These are phyloP conservation scores for Alternaria postmessia DNA, from an alignment of 2,329 filamentous ascomycete genomes.

Conservation along the genomic window DNA sequence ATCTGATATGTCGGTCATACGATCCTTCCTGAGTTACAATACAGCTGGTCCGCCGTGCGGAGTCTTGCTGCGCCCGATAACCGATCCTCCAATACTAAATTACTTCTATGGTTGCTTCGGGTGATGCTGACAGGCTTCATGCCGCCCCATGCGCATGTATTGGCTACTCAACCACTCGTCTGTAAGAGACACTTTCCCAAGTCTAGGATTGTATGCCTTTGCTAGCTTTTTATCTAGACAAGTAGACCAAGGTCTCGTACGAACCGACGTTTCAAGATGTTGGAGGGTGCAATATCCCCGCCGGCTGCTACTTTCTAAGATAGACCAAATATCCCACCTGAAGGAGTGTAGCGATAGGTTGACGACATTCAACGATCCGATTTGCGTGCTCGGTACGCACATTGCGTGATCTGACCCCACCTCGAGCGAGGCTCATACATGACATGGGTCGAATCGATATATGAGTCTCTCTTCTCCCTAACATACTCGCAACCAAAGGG, in stretches of 20 bases:
- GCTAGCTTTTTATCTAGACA: no score
- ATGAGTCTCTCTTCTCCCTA: neutral
- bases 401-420: neutral
- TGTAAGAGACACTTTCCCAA: neutral
- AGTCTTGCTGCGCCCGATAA: neutral
- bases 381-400: neutral
- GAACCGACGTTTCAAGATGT: no score
- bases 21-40: neutral
- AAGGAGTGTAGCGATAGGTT: neutral
- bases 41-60: neutral
- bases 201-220: neutral
- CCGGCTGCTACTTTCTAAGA: no score
- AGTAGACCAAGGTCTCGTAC: no score
- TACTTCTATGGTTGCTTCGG: neutral
- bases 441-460: neutral
- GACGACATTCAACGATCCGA: neutral
- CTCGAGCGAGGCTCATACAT: neutral
- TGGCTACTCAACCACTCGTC: accelerated
- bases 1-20: neutral
- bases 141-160: neutral
- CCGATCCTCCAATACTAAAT: neutral
- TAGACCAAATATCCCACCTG: neutral
- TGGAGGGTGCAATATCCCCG: no score
- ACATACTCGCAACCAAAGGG: neutral
- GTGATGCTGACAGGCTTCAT: neutral